Evolutionary conservation across 306 rosid genomes (phyloP).

Genomic region (Inga oerstediana): DNA sequence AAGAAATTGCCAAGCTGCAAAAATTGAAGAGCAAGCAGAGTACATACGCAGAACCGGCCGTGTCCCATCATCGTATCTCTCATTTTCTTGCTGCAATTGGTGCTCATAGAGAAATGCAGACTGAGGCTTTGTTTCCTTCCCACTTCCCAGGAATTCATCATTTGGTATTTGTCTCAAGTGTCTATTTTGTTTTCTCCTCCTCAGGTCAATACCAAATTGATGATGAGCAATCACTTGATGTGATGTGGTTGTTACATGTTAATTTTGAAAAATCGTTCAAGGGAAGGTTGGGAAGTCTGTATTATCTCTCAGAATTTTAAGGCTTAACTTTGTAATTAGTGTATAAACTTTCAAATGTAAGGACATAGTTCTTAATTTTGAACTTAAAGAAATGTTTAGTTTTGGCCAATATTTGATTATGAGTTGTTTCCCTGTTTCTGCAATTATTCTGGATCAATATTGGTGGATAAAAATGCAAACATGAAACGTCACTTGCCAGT

Average conservation of each 20-base stretch:
- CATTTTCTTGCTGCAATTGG: conserved; percentile 72
- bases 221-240: neutral
- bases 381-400: neutral
- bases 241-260: neutral
- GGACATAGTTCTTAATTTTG: neutral
- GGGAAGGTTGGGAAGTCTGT: neutral
- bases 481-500: neutral
- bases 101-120: conserved; percentile 50
- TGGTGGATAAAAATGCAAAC: neutral
- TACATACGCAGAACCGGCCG: conserved; percentile 82
- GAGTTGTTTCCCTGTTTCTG: neutral
- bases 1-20: conserved; percentile 71
- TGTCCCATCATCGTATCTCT: conserved; percentile 59
- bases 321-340: neutral
- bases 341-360: neutral
- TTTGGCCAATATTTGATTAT: neutral
- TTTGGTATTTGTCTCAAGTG: neutral
- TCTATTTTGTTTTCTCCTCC: conserved; percentile 29
- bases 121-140: neutral
- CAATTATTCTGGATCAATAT: neutral
- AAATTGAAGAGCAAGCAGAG: conserved; percentile 79
- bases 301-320: neutral
- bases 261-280: neutral
- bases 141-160: conserved; percentile 19
- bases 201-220: conserved; percentile 7